Conservation (phyloP, 2,329 filamentous ascomycete genomes). For the Aspergillus felis region DNA sequence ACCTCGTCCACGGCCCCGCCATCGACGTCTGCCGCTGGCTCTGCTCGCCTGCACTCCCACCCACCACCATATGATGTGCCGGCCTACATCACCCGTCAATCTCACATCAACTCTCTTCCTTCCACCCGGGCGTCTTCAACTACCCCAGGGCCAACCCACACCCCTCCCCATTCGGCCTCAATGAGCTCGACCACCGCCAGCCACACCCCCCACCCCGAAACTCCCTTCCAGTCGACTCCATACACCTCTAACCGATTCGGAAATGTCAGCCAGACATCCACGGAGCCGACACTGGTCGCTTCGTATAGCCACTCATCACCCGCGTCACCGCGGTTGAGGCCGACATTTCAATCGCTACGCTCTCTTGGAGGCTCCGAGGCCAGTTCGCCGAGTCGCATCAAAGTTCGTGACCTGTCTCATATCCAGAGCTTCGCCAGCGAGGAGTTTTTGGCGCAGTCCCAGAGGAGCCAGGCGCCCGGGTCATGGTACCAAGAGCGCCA, state of each 20-base stretch:
- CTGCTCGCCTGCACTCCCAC: slow-evolving; percentile 28
- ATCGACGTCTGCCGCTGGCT: slow-evolving; percentile 27
- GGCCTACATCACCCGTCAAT: slow-evolving; percentile 30
- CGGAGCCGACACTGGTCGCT: slow-evolving; percentile 23
- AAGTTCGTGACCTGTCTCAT: slow-evolving; percentile 83
- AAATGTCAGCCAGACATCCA: slow-evolving; percentile 23
- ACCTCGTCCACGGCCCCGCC: slow-evolving; percentile 36
- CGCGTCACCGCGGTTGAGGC: slow-evolving; percentile 44
- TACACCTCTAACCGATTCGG: slow-evolving; percentile 17
- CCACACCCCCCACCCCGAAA: slow-evolving; percentile 21
- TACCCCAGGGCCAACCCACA: slow-evolving; percentile 15
- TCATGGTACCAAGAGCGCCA: slow-evolving; percentile 53
- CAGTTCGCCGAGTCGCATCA: slow-evolving; percentile 60
- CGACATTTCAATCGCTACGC: slow-evolving; percentile 42
- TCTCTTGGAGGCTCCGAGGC: slow-evolving; percentile 41
- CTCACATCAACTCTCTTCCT: slow-evolving; percentile 22
- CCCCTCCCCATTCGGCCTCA: slow-evolving; percentile 34
- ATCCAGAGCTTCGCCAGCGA: slow-evolving; percentile 84
- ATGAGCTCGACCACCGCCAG: slow-evolving; percentile 47
- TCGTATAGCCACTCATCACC: slow-evolving; percentile 35
- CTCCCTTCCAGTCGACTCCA: slow-evolving; percentile 9
- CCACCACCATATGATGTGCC: slow-evolving; percentile 29
- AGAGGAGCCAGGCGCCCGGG: slow-evolving; percentile 38
- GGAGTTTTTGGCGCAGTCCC: slow-evolving; percentile 61
- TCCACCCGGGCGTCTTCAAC: slow-evolving; percentile 23